Base-by-base conservation (phyloP, 2,329 filamentous ascomycete species). In the Claviceps africana region DNA sequence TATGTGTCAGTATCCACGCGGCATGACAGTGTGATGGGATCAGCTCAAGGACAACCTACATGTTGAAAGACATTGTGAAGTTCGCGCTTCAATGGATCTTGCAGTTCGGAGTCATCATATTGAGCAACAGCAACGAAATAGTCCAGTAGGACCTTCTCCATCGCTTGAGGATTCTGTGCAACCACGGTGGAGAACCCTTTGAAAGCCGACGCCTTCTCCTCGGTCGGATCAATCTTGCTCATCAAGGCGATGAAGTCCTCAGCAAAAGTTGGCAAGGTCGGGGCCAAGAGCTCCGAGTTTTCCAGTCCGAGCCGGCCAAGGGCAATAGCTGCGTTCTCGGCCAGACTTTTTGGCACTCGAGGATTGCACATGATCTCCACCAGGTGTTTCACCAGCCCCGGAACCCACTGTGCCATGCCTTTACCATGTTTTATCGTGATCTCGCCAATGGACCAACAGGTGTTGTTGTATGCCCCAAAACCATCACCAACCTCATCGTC, bases 401-500 rank as follows among this genome's bases (percentile, higher is more conserved):
- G 82, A 10, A 89, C 78, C 64, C 85, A 95, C 1, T 84, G 85
- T 1, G 76, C 76, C 80, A 96, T 86, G 51, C 77, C 81, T 56
- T 83, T 81, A 58, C 83, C 80, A 64, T 86, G 77, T 55, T 88
- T 83, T 67, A 95, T 82, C 17, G 89, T 82, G 56, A 97, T 93
- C 71, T 98, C 93, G 43, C 93, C 93, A 25, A 83, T 83, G 7
- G 90, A 94, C 93, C 93, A 98, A 71, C 91, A 97, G 22, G 93
- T 91, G 64, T 98, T 98, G 76, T 97, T 98, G 54, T 97, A 83
- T 31, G 97, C 90, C 55, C 89, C 88, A 66, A 95, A 96, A 15
- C 83, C 84, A 19, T 81, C 85, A 57, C 95, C 88, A 47, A 88
- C 82, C 55, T 89, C 86, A 59, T 94, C 88, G 55, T 90, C 85